Base-by-base conservation (phyloP, 2,329 filamentous ascomycete species). In the Venturia effusa region DNA sequence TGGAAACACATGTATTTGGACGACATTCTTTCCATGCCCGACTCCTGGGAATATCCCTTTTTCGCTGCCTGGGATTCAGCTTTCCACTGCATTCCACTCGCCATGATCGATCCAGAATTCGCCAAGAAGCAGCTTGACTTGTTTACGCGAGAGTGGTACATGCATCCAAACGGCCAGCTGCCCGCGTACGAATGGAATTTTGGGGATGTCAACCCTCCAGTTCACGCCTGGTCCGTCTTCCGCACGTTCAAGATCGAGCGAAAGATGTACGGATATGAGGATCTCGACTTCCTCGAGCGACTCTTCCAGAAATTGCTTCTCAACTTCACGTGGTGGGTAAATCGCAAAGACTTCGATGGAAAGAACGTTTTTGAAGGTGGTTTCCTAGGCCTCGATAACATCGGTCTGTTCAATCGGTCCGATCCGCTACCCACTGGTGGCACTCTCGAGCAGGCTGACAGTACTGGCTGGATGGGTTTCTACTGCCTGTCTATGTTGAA, bases 281-380 rank as follows among this genome's bases (percentile, higher is more conserved):
- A 97, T 73, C 80, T 97, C 39, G 94, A 97, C 75, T 97, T 97
- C 76, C 82, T 97, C 11, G 93, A 97, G 79, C 85, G 93, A 24
- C 92, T 97, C 4, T 97, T 97, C 80, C 94, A 97, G 73, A 97
- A 97, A 75, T 77, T 97, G 66, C 80, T 97, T 30, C 81, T 97
- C 67, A 97, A 97, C 78, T 97, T 97, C 75, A 97, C 94, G 4
- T 97, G 94, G 94, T 97, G 93, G 93, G 93, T 97, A 24, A 97
- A 97, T 74, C 88, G 93, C 65, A 97, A 97, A 76, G 93, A 97
- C 70, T 83, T 84, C 13, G 90, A 96, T 11, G 93, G 92, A 70
- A 97, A 97, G 79, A 97, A 97, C 71, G 89, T 97, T 34, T 97
- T 97, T 69, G 94, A 97, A 73, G 94, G 93, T 68, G 93, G 93